These are phyloP conservation scores for Oldenlandia corymbosa DNA, from an alignment of 257 asterid species.

Conservation along the genomic window DNA sequence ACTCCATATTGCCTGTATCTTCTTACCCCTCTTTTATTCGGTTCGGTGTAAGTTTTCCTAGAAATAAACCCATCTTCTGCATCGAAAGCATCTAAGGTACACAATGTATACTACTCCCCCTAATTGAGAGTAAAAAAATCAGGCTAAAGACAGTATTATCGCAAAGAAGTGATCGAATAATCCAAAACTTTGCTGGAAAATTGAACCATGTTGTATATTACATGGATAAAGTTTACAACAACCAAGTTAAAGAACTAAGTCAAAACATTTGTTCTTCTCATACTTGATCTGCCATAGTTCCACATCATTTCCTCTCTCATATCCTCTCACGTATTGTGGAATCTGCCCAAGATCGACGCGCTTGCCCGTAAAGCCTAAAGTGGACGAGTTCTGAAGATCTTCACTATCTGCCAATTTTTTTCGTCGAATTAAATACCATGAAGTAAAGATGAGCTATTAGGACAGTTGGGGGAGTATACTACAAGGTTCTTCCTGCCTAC, in stretches of 20 bases:
- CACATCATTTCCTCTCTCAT: conserved; percentile 67
- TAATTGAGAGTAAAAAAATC: neutral
- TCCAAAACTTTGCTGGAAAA: neutral
- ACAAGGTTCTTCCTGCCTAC: conserved; percentile 25
- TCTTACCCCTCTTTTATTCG: no score
- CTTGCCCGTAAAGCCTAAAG: conserved; percentile 42
- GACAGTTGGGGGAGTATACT: neutral
- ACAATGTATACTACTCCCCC: neutral
- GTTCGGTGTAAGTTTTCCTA: no score
- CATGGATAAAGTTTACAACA: neutral
- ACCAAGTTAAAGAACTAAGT: neutral
- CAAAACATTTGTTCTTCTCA: conserved; percentile 1
- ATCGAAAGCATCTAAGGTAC: no score
- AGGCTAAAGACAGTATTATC: neutral
- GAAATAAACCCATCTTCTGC: neutral
- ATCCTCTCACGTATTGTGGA: conserved; percentile 63
- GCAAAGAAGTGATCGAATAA: neutral
- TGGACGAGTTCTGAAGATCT: conserved; percentile 20
- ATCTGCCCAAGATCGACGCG: conserved; percentile 47
- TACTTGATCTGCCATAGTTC: conserved; percentile 80
- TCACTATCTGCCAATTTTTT: conserved; percentile 37
- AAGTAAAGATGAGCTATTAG: no score
- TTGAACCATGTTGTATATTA: neutral
- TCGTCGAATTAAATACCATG: neutral
- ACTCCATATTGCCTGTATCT: neutral